Conservation (phyloP, 164 flowering plant genomes). For the Amborella trichopoda region DNA sequence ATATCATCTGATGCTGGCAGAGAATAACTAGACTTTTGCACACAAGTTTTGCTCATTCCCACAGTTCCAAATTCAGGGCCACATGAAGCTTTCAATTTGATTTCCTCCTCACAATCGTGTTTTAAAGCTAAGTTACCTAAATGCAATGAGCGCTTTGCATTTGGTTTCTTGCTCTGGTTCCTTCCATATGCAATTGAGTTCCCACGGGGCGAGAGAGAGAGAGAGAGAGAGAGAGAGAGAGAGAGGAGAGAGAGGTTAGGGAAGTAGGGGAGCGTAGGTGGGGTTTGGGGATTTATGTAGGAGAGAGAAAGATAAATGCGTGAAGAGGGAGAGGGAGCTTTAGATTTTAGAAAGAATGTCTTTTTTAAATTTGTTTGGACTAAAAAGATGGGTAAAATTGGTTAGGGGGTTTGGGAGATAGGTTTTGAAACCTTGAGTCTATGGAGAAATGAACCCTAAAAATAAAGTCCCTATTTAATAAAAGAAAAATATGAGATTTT, state of each 20-base stretch:
- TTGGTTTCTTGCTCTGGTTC: constrained; percentile 38
- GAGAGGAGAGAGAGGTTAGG: background rate
- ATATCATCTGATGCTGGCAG: too few species aligned
- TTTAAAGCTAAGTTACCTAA: constrained; percentile 14
- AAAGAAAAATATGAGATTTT: too few species aligned
- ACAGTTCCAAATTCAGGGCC: background rate
- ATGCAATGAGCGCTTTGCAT: constrained; percentile 15
- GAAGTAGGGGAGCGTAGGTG: background rate
- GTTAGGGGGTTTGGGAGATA: too few species aligned
- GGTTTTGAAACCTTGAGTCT: too few species aligned
- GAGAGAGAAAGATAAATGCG: background rate
- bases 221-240: background rate
- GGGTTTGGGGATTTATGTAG: background rate
- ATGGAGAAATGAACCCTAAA: too few species aligned
- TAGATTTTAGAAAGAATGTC: too few species aligned
- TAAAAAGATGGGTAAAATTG: too few species aligned
- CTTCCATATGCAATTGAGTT: constrained; percentile 28
- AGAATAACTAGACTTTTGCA: too few species aligned
- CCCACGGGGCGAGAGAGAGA: too few species aligned
- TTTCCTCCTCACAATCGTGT: constrained; percentile 5
- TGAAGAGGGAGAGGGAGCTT: background rate
- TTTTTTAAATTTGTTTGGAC: too few species aligned
- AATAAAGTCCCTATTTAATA: too few species aligned
- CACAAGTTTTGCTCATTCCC: too few species aligned
- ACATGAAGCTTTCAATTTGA: background rate